Evolutionary conservation across 768 basidiomycete genomes (phyloP).

Genomic region (Psilocybe subaeruginosa): DNA sequence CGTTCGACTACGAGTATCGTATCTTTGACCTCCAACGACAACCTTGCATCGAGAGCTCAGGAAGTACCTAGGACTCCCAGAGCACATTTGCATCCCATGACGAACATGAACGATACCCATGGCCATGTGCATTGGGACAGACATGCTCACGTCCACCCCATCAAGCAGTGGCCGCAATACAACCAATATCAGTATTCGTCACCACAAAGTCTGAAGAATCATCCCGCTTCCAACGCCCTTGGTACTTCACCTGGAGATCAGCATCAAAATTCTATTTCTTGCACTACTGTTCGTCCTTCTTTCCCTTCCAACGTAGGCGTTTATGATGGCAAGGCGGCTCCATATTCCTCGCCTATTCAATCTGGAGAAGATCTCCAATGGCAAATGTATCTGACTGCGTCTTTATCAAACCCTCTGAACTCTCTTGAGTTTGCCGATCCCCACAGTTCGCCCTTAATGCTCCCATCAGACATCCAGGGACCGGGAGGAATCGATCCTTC

Average conservation of each 20-base stretch:
- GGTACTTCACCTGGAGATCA: background rate
- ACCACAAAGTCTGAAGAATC: background rate
- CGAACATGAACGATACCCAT: conserved; percentile 8
- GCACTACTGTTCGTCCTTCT: background rate
- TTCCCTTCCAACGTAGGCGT: background rate
- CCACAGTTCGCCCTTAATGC: conserved; percentile 1
- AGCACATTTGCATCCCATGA: conserved; percentile 10
- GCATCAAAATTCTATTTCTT: background rate
- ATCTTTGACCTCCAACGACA: conserved; percentile 7
- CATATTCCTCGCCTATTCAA: conserved; percentile 3
- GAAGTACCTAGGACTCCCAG: conserved; percentile 5
- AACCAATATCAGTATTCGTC: background rate
- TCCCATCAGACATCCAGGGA: background rate
- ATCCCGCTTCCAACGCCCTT: background rate
- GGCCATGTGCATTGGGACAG: conserved; percentile 6
- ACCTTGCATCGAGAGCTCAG: background rate
- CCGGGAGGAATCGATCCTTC: background rate
- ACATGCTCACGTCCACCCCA: background rate
- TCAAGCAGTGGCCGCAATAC: conserved; percentile 8
- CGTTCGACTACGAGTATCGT: conserved; percentile 6
- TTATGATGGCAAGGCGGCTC: background rate
- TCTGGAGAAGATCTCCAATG: conserved; percentile 20
- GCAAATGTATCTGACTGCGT: conserved; percentile 25
- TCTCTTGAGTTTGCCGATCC: conserved; percentile 11
- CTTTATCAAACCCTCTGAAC: conserved; percentile 21